These are phyloP conservation scores for Claviceps sp. DNA, from an alignment of 2,329 filamentous ascomycete genomes.

Conservation along the genomic window DNA sequence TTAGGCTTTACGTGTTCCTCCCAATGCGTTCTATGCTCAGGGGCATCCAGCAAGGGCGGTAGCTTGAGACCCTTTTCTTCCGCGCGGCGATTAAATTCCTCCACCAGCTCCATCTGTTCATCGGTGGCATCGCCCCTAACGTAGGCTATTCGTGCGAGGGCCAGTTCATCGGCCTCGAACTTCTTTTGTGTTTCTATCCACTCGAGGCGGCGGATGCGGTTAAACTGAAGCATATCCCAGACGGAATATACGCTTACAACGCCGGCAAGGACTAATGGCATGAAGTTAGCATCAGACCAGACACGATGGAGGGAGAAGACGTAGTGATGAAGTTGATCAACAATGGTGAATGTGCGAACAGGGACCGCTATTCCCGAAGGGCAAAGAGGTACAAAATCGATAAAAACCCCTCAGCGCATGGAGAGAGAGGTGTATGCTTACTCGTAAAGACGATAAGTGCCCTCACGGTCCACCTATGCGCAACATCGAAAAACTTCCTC, in stretches of 20 bases:
- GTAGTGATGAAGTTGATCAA: background rate
- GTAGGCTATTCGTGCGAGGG: conserved; percentile 45
- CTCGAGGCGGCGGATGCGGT: conserved; percentile 45
- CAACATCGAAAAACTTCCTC: conserved; percentile 39
- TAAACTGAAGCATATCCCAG: conserved; percentile 47
- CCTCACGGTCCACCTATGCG: conserved; percentile 41
- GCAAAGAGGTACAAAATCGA: background rate
- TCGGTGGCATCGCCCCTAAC: conserved; percentile 43
- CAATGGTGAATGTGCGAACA: too few relatives aligned
- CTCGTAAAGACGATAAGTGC: conserved; percentile 44
- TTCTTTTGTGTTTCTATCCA: conserved; percentile 42
- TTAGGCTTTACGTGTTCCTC: conserved; percentile 22
- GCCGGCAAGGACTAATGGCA: conserved; percentile 33
- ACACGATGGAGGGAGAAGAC: background rate
- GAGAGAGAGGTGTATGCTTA: conserved; percentile 17
- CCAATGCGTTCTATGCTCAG: conserved; percentile 24
- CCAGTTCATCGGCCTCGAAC: conserved; percentile 40
- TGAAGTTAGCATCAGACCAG: background rate
- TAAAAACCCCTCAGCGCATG: too few relatives aligned
- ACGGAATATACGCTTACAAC: conserved; percentile 45
- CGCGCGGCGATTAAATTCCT: conserved; percentile 39
- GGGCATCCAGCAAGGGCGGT: conserved; percentile 36
- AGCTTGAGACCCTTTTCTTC: conserved; percentile 31
- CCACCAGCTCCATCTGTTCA: conserved; percentile 42
- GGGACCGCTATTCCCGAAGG: too few relatives aligned